Conservation (phyloP, 2,329 filamentous ascomycete genomes). For the Fusarium sp. region DNA sequence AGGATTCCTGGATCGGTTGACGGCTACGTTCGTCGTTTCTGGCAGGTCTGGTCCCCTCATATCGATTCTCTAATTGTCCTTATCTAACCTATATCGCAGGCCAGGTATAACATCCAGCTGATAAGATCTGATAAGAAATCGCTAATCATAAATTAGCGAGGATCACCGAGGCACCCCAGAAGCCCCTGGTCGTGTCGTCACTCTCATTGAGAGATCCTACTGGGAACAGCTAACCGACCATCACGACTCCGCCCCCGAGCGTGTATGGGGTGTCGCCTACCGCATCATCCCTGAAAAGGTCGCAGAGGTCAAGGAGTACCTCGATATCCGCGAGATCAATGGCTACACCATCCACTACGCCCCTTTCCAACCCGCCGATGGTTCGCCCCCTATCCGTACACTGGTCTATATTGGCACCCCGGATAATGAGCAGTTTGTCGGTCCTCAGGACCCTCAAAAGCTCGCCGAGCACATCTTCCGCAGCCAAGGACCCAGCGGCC, state of each 20-base stretch:
- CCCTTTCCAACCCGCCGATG: slow-evolving; percentile 75
- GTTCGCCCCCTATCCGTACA: slow-evolving; percentile 61
- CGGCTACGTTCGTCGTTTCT: slow-evolving; percentile 95
- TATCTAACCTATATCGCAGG: slow-evolving; percentile 46
- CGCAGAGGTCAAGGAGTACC: slow-evolving; percentile 86
- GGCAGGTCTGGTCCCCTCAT: slow-evolving; percentile 80
- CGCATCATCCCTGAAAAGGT: slow-evolving; percentile 82
- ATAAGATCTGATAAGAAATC: neutral
- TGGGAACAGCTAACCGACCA: slow-evolving; percentile 84
- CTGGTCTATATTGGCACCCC: slow-evolving; percentile 97
- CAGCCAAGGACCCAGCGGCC: slow-evolving; percentile 86
- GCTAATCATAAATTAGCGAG: slow-evolving; percentile 69
- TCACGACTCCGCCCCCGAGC: slow-evolving; percentile 72
- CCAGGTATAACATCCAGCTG: slow-evolving; percentile 51
- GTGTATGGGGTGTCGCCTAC: slow-evolving; percentile 94
- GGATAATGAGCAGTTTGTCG: slow-evolving; percentile 91
- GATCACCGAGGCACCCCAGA: slow-evolving; percentile 95
- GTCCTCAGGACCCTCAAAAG: slow-evolving; percentile 82
- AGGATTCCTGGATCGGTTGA: slow-evolving; percentile 91
- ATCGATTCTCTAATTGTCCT: slow-evolving; percentile 1
- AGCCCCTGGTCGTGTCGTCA: slow-evolving; percentile 91
- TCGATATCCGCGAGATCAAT: slow-evolving; percentile 97
- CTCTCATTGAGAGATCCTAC: slow-evolving; percentile 86
- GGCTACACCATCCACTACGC: slow-evolving; percentile 96
- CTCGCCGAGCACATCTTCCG: slow-evolving; percentile 86